phyloP scores from a whole-genome alignment of 139 green algal genomes.

The Picochlorum sp. region DNA sequence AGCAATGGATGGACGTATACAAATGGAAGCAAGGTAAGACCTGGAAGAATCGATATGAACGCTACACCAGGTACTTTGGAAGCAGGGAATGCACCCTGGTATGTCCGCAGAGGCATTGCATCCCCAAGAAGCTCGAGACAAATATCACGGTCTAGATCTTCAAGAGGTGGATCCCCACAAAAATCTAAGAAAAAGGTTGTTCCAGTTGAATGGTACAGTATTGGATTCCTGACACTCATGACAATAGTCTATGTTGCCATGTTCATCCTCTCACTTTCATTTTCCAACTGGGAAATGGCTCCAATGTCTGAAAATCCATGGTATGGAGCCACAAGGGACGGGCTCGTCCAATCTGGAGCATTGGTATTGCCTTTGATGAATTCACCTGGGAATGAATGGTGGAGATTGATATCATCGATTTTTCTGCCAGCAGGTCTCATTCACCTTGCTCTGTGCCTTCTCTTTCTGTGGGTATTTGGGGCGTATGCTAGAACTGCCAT shows the following conservation, averaged over 20 bases:
- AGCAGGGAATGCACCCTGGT: constrained; percentile 1
- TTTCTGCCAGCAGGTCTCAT: constrained; percentile 46
- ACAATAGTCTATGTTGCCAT: constrained; percentile 22
- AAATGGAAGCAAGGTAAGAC: constrained; percentile 15
- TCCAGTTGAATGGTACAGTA: neutral
- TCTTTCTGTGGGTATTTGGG: constrained; percentile 39
- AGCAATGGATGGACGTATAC: constrained; percentile 14
- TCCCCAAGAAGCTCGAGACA: neutral
- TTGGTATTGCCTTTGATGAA: constrained; percentile 17
- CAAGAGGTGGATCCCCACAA: neutral
- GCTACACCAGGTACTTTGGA: neutral
- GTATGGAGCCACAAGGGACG: constrained; percentile 19
- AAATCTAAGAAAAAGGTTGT: neutral
- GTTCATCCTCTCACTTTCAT: constrained; percentile 27
- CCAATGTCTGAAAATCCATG: constrained; percentile 41
- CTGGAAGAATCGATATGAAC: constrained; percentile 8
- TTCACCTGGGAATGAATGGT: constrained; percentile 25
- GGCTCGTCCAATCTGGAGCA: constrained; percentile 28
- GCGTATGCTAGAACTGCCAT: constrained; percentile 21
- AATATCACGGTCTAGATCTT: neutral
- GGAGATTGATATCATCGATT: constrained; percentile 34
- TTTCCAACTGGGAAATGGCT: constrained; percentile 34
- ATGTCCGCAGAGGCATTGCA: constrained; percentile 4
- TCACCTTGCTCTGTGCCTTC: constrained; percentile 21
- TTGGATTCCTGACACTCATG: constrained; percentile 6